These are phyloP conservation scores for Gossypium longicalyx DNA, from an alignment of 345 rosid genomes.

Conservation along the genomic window DNA sequence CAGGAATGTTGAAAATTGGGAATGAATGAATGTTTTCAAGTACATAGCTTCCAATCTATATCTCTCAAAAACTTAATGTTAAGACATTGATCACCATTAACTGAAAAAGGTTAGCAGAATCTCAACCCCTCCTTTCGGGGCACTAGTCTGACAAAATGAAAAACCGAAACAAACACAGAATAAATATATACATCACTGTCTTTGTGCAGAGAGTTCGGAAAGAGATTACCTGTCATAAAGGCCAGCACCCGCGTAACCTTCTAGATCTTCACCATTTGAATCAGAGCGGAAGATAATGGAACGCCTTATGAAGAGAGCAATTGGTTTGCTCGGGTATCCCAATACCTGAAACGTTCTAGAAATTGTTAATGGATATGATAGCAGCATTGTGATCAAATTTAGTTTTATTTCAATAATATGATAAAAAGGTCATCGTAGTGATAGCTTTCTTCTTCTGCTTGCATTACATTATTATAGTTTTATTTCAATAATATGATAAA, in stretches of 20 bases:
- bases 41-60: background rate
- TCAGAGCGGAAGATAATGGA: conserved; percentile 94
- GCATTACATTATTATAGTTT: background rate
- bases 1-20: too few species aligned
- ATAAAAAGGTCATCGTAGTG: background rate
- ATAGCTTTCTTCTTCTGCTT: background rate
- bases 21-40: background rate
- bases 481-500: background rate
- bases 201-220: background rate
- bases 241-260: conserved; percentile 99
- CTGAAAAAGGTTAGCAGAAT: background rate
- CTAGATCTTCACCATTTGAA: conserved; percentile 97
- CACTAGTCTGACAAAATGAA: too few species aligned
- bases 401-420: background rate
- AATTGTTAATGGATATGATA: conserved; percentile 15
- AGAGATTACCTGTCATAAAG: conserved; percentile 86
- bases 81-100: background rate
- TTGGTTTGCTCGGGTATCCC: conserved; percentile 98
- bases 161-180: background rate
- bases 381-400: background rate
- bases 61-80: background rate
- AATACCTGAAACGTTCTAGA: conserved; percentile 45
- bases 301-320: conserved; percentile 81
- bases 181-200: background rate
- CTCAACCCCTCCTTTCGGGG: background rate